Evolutionary conservation across 1,139 yeast species (phyloP), one percentile per base, ranked within the genome.

Genomic region (Arxiozyma heterogenica): DNA sequence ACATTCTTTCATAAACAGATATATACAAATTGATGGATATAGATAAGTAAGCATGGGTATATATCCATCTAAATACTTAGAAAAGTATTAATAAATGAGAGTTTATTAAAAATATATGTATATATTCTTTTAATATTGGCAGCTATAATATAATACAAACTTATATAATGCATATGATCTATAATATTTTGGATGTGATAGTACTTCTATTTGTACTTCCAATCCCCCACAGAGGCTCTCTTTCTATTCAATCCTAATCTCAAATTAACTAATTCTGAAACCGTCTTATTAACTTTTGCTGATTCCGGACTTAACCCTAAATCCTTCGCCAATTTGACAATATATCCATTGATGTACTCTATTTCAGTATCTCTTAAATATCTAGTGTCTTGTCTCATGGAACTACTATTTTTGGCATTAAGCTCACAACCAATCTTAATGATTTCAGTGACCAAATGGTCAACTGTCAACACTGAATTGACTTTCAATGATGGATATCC

Each of bases 301-400:
- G 55, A 47, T 21, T 60, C 59, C 1, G 66, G 65, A 3, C 55
- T 62, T 44, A 71, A 48, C 0, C 65, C 64, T 44, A 65, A 56
- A 44, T 59, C 62, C 41, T 65, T 58, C 7, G 73, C 95, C 55
- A 83, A 70, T 17, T 63, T 66, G 7, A 76, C 79, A n/a, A 90
- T 74, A 63, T 80, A 83, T 3, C 95, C 96, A 64, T 89, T 91
- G 56, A 91, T 83, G 67, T 79, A 85, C 56, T 84, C 85, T 38
- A 91, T 79, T 65, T 91, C 98, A 0, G 95, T 85, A 23, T 74
- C 75, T 59, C 82, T 76, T 53, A 82, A 73, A 58, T 77, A 73
- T 49, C 80, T 69, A 1, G 86, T 76, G 62, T 91, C 98, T 59
- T 86, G 89, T 62, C 95, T 77, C 98, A 91, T 93, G 1, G 96